Conservation (phyloP, 163 green algal genomes). For the Prototheca cutis region DNA sequence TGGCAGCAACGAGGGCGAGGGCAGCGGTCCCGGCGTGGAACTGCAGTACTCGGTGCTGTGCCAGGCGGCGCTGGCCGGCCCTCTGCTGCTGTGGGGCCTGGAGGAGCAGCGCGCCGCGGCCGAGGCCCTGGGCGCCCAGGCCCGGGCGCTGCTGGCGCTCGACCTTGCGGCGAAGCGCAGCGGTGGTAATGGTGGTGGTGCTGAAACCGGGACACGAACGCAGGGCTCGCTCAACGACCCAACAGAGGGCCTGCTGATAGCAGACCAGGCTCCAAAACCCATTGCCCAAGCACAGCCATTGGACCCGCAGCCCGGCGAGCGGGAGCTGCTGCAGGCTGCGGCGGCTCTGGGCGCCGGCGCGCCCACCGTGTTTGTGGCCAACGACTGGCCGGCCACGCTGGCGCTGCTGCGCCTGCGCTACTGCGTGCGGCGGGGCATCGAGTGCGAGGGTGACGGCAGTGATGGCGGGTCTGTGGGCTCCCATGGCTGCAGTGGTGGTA, state of each 20-base stretch:
- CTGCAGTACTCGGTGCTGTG: constrained; percentile 66
- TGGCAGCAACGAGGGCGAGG: background rate
- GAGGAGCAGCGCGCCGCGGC: background rate
- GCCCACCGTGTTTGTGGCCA: constrained; percentile 53
- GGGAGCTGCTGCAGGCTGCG: background rate
- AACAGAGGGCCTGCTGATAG: too few species aligned
- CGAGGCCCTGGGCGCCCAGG: background rate
- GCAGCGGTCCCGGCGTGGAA: constrained; percentile 26
- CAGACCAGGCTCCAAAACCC: too few species aligned
- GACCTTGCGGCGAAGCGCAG: background rate
- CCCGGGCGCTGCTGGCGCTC: background rate
- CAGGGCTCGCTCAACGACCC: too few species aligned
- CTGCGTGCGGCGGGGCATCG: too few species aligned
- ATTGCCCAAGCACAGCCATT: too few species aligned
- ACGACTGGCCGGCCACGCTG: constrained; percentile 67
- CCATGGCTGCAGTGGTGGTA: too few species aligned
- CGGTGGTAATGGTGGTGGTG: too few species aligned
- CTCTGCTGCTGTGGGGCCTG: constrained; percentile 48
- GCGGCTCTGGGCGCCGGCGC: background rate
- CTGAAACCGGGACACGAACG: too few species aligned
- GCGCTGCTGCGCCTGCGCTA: constrained; percentile 32
- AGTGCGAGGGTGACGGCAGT: too few species aligned
- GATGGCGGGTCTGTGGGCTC: background rate
- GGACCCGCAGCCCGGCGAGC: background rate
- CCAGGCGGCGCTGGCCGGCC: constrained; percentile 65